Evolutionary conservation across 257 asterid genomes (phyloP), one percentile per base, ranked within the genome.

Genomic region (Solanum sejunctum): DNA sequence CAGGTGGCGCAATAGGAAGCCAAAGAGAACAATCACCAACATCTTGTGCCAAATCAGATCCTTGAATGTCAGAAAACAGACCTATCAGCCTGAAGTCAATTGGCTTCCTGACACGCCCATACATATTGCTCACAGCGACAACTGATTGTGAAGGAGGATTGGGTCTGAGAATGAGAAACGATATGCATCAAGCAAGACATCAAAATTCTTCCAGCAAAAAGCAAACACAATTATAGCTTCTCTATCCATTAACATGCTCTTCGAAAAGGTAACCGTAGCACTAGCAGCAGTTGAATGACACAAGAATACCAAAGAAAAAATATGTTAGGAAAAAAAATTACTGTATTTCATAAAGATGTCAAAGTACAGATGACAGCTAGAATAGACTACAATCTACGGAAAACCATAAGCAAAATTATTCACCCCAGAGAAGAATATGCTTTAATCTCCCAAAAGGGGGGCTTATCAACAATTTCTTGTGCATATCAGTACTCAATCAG

Each of bases 61-160:
- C 92, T 88, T 84, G 92, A 89, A 89, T 85, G 84, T 90, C 87
- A 57, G 97, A 92, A 89, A 95, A 93, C 17, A 85, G 79, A 56
- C 98, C 95, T 83, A 96, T 89, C 75, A 93, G 91, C 93, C 91
- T 88, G 91, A 92, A 96, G 61, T 96, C 97, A 87, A 93, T 91
- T 83, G 99, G 98, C 89, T 93, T 96, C 86, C 95, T 89, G 49
- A 92, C 99, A 77, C 99, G 98, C 58, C 98, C 99, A 88, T 96
- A 96, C 80, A 92, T 87, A 89, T 86, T 93, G 88, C 92, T 93
- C 87, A 96, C 98, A 85, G 99, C 95, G 87, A 96, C 85, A 61
- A 95, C 99, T 43, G 98, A 91, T 89, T 96, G 99, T 75, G 98
- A 93, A 80, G 99, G 99, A 87, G 99, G 98, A 89, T 88, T 95